Conservation (phyloP, 2,329 filamentous ascomycete species). For the Aspergillaceae sp. region DNA sequence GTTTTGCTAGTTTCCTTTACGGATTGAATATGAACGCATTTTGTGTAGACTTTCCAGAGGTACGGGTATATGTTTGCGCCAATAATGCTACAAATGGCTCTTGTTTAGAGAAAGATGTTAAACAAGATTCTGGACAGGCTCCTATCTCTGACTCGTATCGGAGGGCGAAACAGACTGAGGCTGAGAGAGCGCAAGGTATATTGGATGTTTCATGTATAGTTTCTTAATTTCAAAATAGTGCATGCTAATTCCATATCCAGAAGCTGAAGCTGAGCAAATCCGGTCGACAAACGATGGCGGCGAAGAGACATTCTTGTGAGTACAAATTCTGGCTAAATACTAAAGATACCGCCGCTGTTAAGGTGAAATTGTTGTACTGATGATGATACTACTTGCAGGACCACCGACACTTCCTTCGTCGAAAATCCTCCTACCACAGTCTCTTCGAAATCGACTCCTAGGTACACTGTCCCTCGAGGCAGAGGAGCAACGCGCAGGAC, state of each 20-base stretch:
- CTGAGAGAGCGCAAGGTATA: conserved; percentile 40
- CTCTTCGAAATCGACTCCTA: conserved; percentile 40
- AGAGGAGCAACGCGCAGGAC: conserved; percentile 18
- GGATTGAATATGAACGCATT: conserved; percentile 99
- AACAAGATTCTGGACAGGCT: conserved; percentile 44
- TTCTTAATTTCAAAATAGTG: not conserved
- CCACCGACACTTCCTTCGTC: conserved; percentile 83
- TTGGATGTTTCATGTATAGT: not conserved
- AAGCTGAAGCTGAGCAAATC: conserved; percentile 24
- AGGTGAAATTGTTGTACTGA: not conserved
- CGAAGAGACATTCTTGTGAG: conserved; percentile 80
- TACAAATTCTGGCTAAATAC: conserved; percentile 4
- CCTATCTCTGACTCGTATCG: conserved; percentile 77
- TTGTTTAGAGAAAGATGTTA: too few relatives aligned
- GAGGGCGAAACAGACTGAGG: conserved; percentile 52
- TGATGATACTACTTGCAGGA: conserved; percentile 45
- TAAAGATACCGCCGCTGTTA: too few relatives aligned
- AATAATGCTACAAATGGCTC: too few relatives aligned
- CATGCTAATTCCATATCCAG: conserved; percentile 15
- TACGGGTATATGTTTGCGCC: conserved; percentile 25
- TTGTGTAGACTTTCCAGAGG: conserved; percentile 95
- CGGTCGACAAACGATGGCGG: conserved; percentile 39
- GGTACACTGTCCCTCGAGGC: conserved; percentile 19
- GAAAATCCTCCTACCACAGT: conserved; percentile 60
- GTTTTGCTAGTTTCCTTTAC: conserved; percentile 90